Evolutionary conservation across 1,284 basidiomycete species (phyloP).

Genomic region (Irpex sp.): DNA sequence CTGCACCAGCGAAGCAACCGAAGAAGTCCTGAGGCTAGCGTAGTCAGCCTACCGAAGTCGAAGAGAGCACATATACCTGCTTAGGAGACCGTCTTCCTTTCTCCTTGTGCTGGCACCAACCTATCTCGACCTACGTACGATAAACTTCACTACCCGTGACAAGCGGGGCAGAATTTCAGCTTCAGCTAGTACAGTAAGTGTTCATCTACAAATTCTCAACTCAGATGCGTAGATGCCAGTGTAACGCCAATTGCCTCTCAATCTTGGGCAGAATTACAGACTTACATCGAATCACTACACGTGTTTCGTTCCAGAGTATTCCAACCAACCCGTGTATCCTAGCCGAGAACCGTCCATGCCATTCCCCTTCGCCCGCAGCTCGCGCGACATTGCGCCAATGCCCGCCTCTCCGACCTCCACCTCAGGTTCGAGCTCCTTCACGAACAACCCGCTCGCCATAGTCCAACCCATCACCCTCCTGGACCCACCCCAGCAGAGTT

Average conservation of each 20-base stretch:
- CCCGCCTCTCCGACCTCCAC: neutral
- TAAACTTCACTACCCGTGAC: neutral
- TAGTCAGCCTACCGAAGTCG: neutral
- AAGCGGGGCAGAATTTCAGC: too few relatives aligned
- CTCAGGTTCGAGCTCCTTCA: neutral
- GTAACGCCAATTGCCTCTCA: too few relatives aligned
- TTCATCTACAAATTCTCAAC: too few relatives aligned
- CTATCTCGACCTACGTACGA: neutral
- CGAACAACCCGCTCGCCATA: neutral
- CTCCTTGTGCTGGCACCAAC: constrained; percentile 1
- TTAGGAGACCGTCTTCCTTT: neutral
- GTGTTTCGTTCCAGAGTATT: neutral
- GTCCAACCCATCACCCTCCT: neutral
- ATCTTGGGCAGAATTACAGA: neutral
- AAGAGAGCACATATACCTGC: neutral
- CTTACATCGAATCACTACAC: neutral
- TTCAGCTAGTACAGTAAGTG: too few relatives aligned
- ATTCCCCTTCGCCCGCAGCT: neutral
- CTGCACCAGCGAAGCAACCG: neutral
- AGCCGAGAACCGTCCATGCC: neutral
- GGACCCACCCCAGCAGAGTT: neutral
- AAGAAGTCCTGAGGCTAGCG: neutral
- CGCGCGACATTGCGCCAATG: neutral
- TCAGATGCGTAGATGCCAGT: too few relatives aligned
- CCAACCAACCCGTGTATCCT: neutral